These are phyloP conservation scores for Heliosperma pusillum DNA, from an alignment of 148 eudicot genomes.

Conservation along the genomic window DNA sequence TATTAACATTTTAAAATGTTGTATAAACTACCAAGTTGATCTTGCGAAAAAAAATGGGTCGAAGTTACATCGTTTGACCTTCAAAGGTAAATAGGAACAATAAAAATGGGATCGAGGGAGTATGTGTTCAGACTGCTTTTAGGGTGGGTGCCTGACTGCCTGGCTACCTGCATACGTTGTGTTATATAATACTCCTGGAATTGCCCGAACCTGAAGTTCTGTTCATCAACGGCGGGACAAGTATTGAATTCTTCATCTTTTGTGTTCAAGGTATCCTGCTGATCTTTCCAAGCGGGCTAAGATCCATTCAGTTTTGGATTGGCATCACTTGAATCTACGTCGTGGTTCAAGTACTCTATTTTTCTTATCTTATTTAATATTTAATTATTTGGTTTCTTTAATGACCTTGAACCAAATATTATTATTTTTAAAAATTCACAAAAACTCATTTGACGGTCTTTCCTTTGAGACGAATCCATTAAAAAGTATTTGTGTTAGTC, in stretches of 20 bases:
- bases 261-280: conserved; percentile 71
- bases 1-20: too few species aligned
- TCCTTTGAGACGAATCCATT: too few species aligned
- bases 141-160: not conserved
- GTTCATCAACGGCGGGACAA: not conserved
- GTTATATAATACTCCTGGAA: not conserved
- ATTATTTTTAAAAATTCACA: too few species aligned
- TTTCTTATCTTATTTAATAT: not conserved
- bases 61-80: not conserved
- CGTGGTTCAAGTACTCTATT: conserved; percentile 62
- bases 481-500: not conserved
- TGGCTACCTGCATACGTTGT: not conserved
- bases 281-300: conserved; percentile 79
- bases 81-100: too few species aligned
- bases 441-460: too few species aligned
- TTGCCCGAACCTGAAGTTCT: not conserved
- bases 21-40: not conserved
- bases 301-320: conserved; percentile 87
- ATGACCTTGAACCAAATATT: not conserved
- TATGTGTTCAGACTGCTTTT: too few species aligned
- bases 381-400: not conserved
- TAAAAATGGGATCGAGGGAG: too few species aligned
- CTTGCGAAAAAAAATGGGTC: not conserved
- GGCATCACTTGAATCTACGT: conserved; percentile 94
- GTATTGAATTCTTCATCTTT: not conserved